A percentile compares a stretch with the other conserved stretches of the same genome.
Evolutionary conservation across 139 green algal species (phyloP).

Genomic region (Picochlorum sp.): DNA sequence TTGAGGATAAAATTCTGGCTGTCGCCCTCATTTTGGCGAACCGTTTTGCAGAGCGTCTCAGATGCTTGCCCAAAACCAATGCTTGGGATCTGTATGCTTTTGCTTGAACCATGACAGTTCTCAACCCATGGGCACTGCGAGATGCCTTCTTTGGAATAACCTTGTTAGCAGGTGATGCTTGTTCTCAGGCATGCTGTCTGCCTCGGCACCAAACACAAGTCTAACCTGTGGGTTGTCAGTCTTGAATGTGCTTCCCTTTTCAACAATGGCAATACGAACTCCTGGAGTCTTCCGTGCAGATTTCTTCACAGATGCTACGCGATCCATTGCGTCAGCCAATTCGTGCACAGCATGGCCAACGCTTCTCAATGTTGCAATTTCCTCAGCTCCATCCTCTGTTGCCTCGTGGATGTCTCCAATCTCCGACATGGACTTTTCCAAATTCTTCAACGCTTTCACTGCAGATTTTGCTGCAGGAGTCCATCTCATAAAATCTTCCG

Average conservation of each 20-base stretch:
- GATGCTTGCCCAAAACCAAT: conserved; percentile 14
- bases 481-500: conserved; percentile 10
- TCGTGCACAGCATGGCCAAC: background rate
- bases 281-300: background rate
- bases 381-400: conserved; percentile 1
- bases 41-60: conserved; percentile 7
- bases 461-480: background rate
- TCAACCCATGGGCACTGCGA: background rate
- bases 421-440: background rate
- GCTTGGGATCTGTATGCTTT: background rate
- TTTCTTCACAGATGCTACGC: background rate
- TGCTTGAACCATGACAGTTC: background rate
- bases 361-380: conserved; percentile 4
- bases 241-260: background rate
- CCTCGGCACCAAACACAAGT: background rate
- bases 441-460: too few relatives aligned
- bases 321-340: background rate
- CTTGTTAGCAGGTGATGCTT: background rate
- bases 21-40: conserved; percentile 14
- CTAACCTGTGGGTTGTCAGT: conserved; percentile 1
- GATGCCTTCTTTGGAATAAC: background rate
- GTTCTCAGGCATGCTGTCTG: background rate
- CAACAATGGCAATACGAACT: conserved; percentile 1
- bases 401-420: background rate
- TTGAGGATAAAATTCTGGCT: conserved; percentile 6